A percentile compares a stretch with the other conserved stretches of the same genome.
phyloP scores from a whole-genome alignment of 257 asterid genomes.

The Hygrophila difformis region DNA sequence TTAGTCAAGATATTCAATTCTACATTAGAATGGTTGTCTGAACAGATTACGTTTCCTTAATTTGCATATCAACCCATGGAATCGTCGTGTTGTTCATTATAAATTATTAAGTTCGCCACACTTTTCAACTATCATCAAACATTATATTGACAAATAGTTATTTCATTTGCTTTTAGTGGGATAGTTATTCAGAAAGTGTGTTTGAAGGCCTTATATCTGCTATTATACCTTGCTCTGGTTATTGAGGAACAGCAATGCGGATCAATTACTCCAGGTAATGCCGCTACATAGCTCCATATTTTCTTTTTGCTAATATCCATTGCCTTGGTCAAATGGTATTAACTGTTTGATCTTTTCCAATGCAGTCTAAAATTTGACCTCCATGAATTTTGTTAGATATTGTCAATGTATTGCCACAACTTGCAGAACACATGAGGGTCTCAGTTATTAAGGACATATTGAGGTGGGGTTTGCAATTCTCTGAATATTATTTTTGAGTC shows the following conservation, averaged over 20 bases:
- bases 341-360: no score
- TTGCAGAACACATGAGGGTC: conserved; percentile 62
- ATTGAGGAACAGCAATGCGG: conserved; percentile 43
- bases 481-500: conserved; percentile 5
- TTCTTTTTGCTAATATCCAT: conserved; percentile 6
- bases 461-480: conserved; percentile 36
- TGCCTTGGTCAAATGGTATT: neutral
- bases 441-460: conserved; percentile 52
- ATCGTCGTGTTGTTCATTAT: no score
- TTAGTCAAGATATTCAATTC: no score
- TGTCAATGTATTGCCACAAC: conserved; percentile 63
- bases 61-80: no score
- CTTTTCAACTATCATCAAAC: neutral
- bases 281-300: conserved; percentile 5
- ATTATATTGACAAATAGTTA: conserved; percentile 16
- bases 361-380: conserved; percentile 1
- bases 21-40: no score
- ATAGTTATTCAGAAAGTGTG: conserved; percentile 67
- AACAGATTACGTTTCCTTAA: no score
- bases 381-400: conserved; percentile 40
- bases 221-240: conserved; percentile 87
- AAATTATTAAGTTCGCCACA: no score
- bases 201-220: conserved; percentile 83
- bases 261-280: conserved; percentile 75
- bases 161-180: conserved; percentile 79